phyloP scores from a whole-genome alignment of 2,329 filamentous ascomycete species.

The Pseudogymnoascus sp. region DNA sequence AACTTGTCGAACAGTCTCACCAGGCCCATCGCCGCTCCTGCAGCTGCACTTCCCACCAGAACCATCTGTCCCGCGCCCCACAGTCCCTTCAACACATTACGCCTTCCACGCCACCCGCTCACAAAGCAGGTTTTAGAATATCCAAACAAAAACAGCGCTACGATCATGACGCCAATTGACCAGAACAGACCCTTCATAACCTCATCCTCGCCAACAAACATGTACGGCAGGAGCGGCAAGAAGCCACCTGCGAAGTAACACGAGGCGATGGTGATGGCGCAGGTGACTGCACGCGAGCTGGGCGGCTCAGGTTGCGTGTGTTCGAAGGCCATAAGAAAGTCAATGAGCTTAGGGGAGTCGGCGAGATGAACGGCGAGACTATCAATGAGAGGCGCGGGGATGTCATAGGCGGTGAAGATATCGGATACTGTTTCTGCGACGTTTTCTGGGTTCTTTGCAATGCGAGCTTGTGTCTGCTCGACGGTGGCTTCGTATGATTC shows the following conservation, averaged over 20 bases:
- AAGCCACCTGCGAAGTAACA: constrained; percentile 51
- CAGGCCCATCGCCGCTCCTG: constrained; percentile 32
- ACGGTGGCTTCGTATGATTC: constrained; percentile 25
- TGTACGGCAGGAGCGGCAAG: constrained; percentile 48
- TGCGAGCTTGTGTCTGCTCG: constrained; percentile 22
- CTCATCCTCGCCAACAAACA: constrained; percentile 34
- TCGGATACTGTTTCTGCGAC: constrained; percentile 25
- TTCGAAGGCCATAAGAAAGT: constrained; percentile 33
- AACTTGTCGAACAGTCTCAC: constrained; percentile 25
- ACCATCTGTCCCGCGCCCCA: constrained; percentile 34
- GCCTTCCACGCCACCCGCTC: constrained; percentile 28
- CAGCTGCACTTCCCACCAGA: constrained; percentile 31
- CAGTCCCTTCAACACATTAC: constrained; percentile 21
- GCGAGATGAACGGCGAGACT: constrained; percentile 29
- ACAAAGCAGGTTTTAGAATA: constrained; percentile 53
- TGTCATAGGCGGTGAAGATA: constrained; percentile 28
- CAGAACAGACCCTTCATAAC: constrained; percentile 44
- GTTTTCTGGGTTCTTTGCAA: constrained; percentile 20
- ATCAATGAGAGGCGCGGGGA: constrained; percentile 24
- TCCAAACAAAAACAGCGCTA: constrained; percentile 56
- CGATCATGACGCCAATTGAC: constrained; percentile 51
- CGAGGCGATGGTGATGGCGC: constrained; percentile 45
- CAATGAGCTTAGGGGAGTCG: constrained; percentile 26
- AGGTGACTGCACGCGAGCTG: constrained; percentile 28
- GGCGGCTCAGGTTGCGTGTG: constrained; percentile 25